Percentiles rank a stretch among this genome's conserved stretches.
These are phyloP conservation scores for Ramaria rubella DNA, from an alignment of 768 basidiomycete species.

Conservation along the genomic window DNA sequence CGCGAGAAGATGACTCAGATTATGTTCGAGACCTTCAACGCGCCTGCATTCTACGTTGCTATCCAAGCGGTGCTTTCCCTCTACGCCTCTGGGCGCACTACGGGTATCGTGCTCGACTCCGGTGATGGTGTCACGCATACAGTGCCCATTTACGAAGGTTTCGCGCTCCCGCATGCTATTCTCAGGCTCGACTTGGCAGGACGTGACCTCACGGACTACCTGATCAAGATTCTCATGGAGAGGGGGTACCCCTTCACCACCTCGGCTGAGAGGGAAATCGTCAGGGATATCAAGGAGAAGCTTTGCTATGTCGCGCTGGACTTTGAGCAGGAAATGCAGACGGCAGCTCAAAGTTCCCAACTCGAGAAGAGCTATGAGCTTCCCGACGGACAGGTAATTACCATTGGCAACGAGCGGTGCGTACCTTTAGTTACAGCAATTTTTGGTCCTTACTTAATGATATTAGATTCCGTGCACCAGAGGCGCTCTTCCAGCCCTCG, in stretches of 20 bases:
- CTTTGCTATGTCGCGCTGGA: conserved; percentile 50
- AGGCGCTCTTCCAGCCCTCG: conserved; percentile 47
- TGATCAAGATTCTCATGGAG: conserved; percentile 3
- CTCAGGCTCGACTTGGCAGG: conserved; percentile 9
- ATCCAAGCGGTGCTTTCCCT: conserved; percentile 13
- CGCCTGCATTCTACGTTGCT: conserved; percentile 13
- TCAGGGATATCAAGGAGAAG: conserved; percentile 51
- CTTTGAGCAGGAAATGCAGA: conserved; percentile 49
- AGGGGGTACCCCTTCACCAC: conserved; percentile 39
- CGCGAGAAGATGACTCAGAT: conserved; percentile 15
- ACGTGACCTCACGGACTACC: conserved; percentile 10
- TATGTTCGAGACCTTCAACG: conserved; percentile 42
- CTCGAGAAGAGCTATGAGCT: conserved; percentile 50
- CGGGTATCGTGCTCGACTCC: conserved; percentile 13
- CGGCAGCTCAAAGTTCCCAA: conserved; percentile 41
- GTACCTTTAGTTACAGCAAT: conserved; percentile 19
- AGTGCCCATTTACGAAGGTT: conserved; percentile 15
- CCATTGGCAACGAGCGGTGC: conserved; percentile 43
- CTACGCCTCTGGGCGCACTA: conserved; percentile 13
- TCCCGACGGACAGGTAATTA: conserved; percentile 48
- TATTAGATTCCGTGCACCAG: conserved; percentile 39
- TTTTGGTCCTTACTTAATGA: background rate
- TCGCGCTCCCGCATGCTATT: conserved; percentile 7
- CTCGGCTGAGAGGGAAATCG: conserved; percentile 42
- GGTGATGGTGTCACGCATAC: conserved; percentile 14